Evolutionary conservation across 805 yeast species (phyloP).

Genomic region (Danielia oregonensis): DNA sequence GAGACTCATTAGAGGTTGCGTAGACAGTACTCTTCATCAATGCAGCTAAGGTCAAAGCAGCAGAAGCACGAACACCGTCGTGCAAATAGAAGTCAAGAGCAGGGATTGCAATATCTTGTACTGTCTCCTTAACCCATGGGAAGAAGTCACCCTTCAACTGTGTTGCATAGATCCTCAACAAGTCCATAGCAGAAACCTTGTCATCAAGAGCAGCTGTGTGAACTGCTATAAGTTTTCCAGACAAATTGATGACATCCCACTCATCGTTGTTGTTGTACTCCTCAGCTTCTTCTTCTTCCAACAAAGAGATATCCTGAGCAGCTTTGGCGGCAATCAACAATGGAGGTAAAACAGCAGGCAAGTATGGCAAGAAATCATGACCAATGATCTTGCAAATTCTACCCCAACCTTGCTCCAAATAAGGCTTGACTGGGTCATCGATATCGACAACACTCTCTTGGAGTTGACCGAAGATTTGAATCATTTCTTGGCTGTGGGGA

Average conservation of each 20-base stretch:
- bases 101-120: slow-evolving; percentile 77
- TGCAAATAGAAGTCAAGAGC: slow-evolving; percentile 88
- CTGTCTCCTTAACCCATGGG: slow-evolving; percentile 76
- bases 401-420: slow-evolving; percentile 94
- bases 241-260: slow-evolving; percentile 89
- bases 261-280: slow-evolving; percentile 81
- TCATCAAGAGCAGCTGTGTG: slow-evolving; percentile 94
- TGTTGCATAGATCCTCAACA: slow-evolving; percentile 78
- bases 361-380: slow-evolving; percentile 75
- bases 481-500: slow-evolving; percentile 69
- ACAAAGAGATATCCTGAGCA: slow-evolving; percentile 80
- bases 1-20: slow-evolving; percentile 50
- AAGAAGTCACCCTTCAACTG: slow-evolving; percentile 78
- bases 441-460: slow-evolving; percentile 56
- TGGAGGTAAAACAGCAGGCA: slow-evolving; percentile 88
- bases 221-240: slow-evolving; percentile 91
- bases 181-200: slow-evolving; percentile 87
- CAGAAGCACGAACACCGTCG: slow-evolving; percentile 91
- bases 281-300: slow-evolving; percentile 86
- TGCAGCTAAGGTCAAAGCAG: slow-evolving; percentile 80
- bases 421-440: slow-evolving; percentile 88
- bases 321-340: slow-evolving; percentile 81
- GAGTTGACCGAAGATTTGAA: slow-evolving; percentile 65
- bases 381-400: slow-evolving; percentile 86
- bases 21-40: slow-evolving; percentile 60